Conservation (phyloP, 129 eudicot genomes). For the Smallanthus sonchifolius region DNA sequence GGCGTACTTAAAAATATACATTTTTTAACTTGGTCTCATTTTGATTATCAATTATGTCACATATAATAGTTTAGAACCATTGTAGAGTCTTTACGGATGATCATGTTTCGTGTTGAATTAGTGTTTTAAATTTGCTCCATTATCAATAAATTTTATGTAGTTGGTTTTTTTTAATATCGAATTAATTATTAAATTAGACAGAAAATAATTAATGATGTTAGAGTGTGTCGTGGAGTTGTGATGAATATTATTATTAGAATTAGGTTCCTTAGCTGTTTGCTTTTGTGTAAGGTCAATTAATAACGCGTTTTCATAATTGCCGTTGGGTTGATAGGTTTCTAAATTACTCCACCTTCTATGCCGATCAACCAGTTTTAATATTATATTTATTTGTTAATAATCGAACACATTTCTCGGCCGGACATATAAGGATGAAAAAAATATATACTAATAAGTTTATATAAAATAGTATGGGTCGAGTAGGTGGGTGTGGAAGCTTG, state of each 20-base stretch:
- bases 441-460: too few species aligned
- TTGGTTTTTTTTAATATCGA: neutral
- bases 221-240: constrained; percentile 23
- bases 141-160: neutral
- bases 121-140: neutral
- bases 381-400: neutral
- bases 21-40: neutral
- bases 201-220: neutral
- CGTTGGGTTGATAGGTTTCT: constrained; percentile 18
- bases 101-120: constrained; percentile 8
- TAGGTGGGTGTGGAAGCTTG: neutral
- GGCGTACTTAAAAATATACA: neutral
- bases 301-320: constrained; percentile 26
- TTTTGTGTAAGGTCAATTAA: constrained; percentile 20
- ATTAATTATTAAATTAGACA: neutral
- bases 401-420: neutral
- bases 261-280: constrained; percentile 16
- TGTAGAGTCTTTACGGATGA: neutral
- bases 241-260: neutral
- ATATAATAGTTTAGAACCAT: neutral
- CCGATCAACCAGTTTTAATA: constrained; percentile 12
- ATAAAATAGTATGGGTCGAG: neutral
- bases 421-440: neutral
- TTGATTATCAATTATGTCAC: neutral
- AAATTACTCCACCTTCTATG: constrained; percentile 16